Base-by-base conservation (phyloP, 768 basidiomycete species). In the Suillus fuscotomentosus region DNA sequence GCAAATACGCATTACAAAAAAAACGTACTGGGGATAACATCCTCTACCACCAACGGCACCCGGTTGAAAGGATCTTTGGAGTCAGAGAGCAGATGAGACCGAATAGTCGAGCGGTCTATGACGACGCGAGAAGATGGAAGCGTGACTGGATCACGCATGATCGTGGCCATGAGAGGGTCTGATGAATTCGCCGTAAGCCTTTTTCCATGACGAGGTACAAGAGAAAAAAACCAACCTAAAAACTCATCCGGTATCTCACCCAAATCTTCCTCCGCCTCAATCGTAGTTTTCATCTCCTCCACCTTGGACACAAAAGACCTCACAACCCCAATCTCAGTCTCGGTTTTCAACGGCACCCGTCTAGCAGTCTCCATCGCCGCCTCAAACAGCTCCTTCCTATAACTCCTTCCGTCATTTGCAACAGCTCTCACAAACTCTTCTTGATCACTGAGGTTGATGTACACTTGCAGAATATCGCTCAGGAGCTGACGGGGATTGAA, bases 171-270 rank as follows among this genome's bases (percentile, higher is more conserved):
- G 67, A 97, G 81, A 1, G 93, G 94, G 75, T 96, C 95, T 96
- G 61, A 22, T 54, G 50, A 17, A 61, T 34, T 54, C 22, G 61
- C 9, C 62, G 60, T 68, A 27, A 14, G 14, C 13, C 13, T 36
- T 22, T 31, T 24, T 24, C 36, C 56, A 59, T 27, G 17, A 59
- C 5, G 38, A 41, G 24, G 2, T 59, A 38, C 48, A 36, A 60
- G 65, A 22, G 42, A 60, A 13, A 66, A 53, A 24, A 34, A 71
- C 88, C 60, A 70, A 95, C 95, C 96, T 59, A 95, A 76, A 83
- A 91, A 99, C 74, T 99, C 97, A 50, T 99, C 97, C 0, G 97
- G 97, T 60, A 96, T 78, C 22, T 99, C 97, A 38, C 92, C 95
- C 36, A 95, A 78, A 71, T 96, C 95, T 24, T 97, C 92, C 71